phyloP scores from a whole-genome alignment of 2,329 filamentous ascomycete species.

The Blumeriella jaapii region DNA sequence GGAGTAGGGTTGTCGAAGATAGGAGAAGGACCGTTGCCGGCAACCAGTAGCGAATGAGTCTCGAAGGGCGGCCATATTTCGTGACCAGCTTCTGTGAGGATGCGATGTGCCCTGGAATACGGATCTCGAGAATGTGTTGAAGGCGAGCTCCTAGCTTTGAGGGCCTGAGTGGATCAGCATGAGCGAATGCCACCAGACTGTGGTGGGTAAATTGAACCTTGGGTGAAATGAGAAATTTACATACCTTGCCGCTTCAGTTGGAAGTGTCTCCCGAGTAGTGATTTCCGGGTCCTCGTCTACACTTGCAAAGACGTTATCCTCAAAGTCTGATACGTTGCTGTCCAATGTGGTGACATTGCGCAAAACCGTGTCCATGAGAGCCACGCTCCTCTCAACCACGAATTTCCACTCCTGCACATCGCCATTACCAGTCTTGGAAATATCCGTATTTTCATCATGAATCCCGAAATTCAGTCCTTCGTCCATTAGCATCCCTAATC shows the following conservation, averaged over 20 bases:
- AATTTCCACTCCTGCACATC: conserved; percentile 51
- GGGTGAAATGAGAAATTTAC: too few relatives aligned
- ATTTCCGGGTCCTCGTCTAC: conserved; percentile 51
- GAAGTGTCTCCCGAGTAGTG: conserved; percentile 37
- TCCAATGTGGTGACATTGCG: conserved; percentile 57
- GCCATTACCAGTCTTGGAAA: conserved; percentile 32
- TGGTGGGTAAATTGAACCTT: too few relatives aligned
- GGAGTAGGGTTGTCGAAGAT: conserved; percentile 78
- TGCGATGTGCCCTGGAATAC: conserved; percentile 55
- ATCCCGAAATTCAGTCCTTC: conserved; percentile 64
- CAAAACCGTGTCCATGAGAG: conserved; percentile 77
- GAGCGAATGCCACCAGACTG: too few relatives aligned
- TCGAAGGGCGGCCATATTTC: conserved; percentile 64
- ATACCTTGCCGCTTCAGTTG: conserved; percentile 16
- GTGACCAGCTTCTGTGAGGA: conserved; percentile 44
- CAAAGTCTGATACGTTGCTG: conserved; percentile 49
- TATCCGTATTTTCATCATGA: conserved; percentile 42
- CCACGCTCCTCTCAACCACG: conserved; percentile 68
- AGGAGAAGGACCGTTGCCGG: conserved; percentile 59
- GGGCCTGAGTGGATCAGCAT: too few relatives aligned
- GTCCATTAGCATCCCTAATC: conserved; percentile 76
- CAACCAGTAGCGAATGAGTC: conserved; percentile 78
- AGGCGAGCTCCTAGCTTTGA: conserved; percentile 55
- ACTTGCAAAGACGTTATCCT: conserved; percentile 52
- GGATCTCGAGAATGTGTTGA: conserved; percentile 53